These are phyloP conservation scores for Aspergillus quadricinctus DNA, from an alignment of 2,329 filamentous ascomycete species.

Conservation along the genomic window DNA sequence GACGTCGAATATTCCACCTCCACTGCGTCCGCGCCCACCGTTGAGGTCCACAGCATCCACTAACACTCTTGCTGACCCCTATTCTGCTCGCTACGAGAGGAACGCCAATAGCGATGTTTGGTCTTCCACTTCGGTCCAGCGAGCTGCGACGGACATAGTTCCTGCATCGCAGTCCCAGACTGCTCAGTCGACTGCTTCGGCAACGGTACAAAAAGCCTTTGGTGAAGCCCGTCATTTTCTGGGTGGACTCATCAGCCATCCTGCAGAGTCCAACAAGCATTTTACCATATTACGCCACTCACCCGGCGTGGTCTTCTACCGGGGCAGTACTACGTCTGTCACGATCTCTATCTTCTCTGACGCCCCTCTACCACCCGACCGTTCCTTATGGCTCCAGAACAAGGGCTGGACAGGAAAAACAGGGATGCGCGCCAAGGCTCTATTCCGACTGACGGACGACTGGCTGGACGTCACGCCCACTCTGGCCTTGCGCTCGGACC, in stretches of 20 bases:
- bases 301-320: slow-evolving; percentile 60
- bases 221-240: slow-evolving; percentile 61
- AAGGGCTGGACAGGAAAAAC: slow-evolving; percentile 65
- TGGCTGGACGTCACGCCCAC: slow-evolving; percentile 68
- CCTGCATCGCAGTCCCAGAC: slow-evolving; percentile 1
- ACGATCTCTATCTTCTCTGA: slow-evolving; percentile 62
- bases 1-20: background rate
- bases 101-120: background rate
- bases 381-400: slow-evolving; percentile 64
- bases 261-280: slow-evolving; percentile 62
- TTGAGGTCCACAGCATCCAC: background rate
- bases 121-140: slow-evolving; percentile 2
- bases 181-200: slow-evolving; percentile 9
- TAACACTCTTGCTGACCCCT: background rate
- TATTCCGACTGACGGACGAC: slow-evolving; percentile 54
- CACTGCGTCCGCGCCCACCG: background rate
- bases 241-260: slow-evolving; percentile 59
- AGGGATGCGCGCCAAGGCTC: slow-evolving; percentile 62
- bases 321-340: slow-evolving; percentile 60
- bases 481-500: slow-evolving; percentile 42
- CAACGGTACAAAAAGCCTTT: slow-evolving; percentile 29
- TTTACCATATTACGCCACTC: slow-evolving; percentile 65
- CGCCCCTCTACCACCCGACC: slow-evolving; percentile 50
- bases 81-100: background rate
- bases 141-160: background rate